These are phyloP conservation scores for Haplosporangium sp. DNA, from an alignment of 371 early-diverging fungal species.

Conservation along the genomic window DNA sequence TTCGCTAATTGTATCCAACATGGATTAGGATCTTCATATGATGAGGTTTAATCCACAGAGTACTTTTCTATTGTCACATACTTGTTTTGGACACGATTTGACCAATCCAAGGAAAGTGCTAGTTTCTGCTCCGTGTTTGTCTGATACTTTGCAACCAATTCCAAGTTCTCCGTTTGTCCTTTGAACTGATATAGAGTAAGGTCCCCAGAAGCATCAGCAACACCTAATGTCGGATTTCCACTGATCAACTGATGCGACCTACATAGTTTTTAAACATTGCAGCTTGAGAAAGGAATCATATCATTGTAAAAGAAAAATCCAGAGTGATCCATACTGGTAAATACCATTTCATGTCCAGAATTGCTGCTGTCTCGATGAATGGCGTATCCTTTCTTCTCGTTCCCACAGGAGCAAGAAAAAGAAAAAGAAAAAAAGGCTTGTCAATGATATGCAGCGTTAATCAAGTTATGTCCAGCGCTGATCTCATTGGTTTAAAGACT, in stretches of 20 bases:
- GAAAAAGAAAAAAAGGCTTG: not conserved
- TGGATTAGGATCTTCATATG: not conserved
- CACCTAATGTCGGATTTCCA: conserved; percentile 62
- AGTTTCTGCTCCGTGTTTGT: conserved; percentile 64
- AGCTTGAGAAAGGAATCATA: too few relatives aligned
- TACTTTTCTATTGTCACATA: conserved; percentile 6
- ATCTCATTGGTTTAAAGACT: not conserved
- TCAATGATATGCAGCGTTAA: not conserved
- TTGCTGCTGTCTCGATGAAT: conserved; percentile 75
- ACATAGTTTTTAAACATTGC: not conserved
- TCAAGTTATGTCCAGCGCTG: not conserved
- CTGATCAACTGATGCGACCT: conserved; percentile 63
- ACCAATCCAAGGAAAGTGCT: conserved; percentile 94
- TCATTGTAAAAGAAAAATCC: not conserved
- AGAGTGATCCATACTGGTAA: not conserved
- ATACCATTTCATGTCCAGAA: conserved; percentile 90
- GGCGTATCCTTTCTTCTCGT: conserved; percentile 51
- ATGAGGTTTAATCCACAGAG: too few relatives aligned
- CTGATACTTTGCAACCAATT: conserved; percentile 48
- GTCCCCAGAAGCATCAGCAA: conserved; percentile 75
- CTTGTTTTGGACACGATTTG: conserved; percentile 66
- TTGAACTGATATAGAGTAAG: conserved; percentile 62
- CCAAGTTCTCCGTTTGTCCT: conserved; percentile 29
- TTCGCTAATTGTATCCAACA: conserved; percentile 2
- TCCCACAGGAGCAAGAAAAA: not conserved